These are phyloP conservation scores for Ramularia endophylla DNA, from an alignment of 2,329 filamentous ascomycete species.

Conservation along the genomic window DNA sequence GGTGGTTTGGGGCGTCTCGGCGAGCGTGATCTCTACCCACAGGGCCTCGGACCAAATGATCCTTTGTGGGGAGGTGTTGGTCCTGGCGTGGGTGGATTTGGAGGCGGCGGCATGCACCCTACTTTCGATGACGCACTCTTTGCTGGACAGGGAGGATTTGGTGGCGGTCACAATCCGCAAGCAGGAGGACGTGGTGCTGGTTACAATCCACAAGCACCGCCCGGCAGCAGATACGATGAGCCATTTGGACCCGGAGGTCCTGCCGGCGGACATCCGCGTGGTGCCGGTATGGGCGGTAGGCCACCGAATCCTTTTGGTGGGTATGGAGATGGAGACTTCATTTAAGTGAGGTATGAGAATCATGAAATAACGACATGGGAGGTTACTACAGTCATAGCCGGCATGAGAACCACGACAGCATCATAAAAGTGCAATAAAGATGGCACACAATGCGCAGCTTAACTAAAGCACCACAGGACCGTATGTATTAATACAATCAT, in stretches of 20 bases:
- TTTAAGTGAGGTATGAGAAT: too few relatives aligned
- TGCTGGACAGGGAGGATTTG: slow-evolving; percentile 44
- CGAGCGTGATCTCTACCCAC: slow-evolving; percentile 80
- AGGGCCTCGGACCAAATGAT: slow-evolving; percentile 77
- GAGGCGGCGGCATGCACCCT: slow-evolving; percentile 82
- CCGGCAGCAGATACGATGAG: slow-evolving; percentile 88
- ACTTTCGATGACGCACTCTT: slow-evolving; percentile 92
- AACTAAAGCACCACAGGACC: too few relatives aligned
- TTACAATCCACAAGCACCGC: slow-evolving; percentile 69
- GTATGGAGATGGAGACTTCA: slow-evolving; percentile 55
- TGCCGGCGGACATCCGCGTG: slow-evolving; percentile 41
- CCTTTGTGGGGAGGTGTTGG: slow-evolving; percentile 62
- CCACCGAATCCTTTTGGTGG: slow-evolving; percentile 56
- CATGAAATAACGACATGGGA: too few relatives aligned
- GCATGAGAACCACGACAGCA: too few relatives aligned
- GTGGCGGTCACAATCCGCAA: slow-evolving; percentile 58
- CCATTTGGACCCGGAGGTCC: slow-evolving; percentile 66
- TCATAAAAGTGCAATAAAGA: too few relatives aligned
- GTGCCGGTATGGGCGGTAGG: slow-evolving; percentile 40
- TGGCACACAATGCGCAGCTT: too few relatives aligned
- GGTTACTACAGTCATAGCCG: too few relatives aligned
- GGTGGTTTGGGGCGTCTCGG: slow-evolving; percentile 55
- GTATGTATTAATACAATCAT: too few relatives aligned
- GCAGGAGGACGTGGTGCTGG: slow-evolving; percentile 46
- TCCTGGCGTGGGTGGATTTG: slow-evolving; percentile 47